Conservation (phyloP, 148 eudicot species). For the Heliamphora exappendiculata region DNA sequence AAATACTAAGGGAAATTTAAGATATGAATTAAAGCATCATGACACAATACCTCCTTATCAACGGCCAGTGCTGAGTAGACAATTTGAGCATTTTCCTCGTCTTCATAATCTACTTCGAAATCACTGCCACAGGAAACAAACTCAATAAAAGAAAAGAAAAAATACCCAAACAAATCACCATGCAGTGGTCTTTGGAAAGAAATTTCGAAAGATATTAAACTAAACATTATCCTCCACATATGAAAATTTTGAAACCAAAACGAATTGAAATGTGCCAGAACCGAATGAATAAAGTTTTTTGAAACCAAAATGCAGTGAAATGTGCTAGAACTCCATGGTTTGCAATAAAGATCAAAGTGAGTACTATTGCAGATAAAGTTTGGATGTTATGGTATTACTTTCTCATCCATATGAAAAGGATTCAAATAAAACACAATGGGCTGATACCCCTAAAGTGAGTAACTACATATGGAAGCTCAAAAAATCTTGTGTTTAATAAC, state of each 20-base stretch:
- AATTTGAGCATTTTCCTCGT: conserved; percentile 56
- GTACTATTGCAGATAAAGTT: neutral
- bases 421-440: neutral
- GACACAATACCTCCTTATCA: conserved; percentile 65
- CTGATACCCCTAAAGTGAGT: neutral
- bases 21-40: conserved; percentile 4
- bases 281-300: neutral
- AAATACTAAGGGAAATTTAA: neutral
- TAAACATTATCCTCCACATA: neutral
- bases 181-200: no score
- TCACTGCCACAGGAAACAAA: conserved; percentile 43
- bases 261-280: neutral
- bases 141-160: neutral
- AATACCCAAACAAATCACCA: neutral
- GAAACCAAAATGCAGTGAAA: neutral
- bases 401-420: neutral
- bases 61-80: conserved; percentile 70
- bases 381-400: neutral
- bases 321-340: neutral
- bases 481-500: neutral
- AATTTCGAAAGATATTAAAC: neutral
- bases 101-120: conserved; percentile 72
- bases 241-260: neutral
- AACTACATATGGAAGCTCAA: neutral
- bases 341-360: neutral